Percentiles rank a stretch among this genome's conserved stretches.
phyloP scores from a whole-genome alignment of 2,329 filamentous ascomycete species.

The Paraconiothyrium sp. region DNA sequence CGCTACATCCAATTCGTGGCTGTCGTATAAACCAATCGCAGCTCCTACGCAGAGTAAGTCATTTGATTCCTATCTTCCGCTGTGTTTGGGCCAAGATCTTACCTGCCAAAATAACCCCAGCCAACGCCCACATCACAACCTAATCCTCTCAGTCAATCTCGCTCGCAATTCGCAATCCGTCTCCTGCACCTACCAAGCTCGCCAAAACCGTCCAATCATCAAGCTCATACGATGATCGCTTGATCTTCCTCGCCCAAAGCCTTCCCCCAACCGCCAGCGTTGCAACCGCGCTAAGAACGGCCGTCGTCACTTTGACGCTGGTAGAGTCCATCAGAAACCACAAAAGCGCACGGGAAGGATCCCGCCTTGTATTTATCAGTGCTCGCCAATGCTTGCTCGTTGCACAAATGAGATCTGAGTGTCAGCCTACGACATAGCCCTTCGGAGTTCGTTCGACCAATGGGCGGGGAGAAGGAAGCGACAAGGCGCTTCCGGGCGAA shows the following conservation, averaged over 20 bases:
- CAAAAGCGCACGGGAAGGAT: background rate
- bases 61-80: background rate
- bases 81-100: background rate
- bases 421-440: background rate
- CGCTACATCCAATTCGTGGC: background rate
- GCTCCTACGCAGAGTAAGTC: background rate
- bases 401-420: background rate
- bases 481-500: background rate
- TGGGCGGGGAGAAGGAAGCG: background rate
- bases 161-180: background rate
- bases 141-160: background rate
- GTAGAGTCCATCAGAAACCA: background rate
- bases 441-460: constrained; percentile 3
- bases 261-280: constrained; percentile 9
- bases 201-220: constrained; percentile 16
- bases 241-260: constrained; percentile 9
- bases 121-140: constrained; percentile 12
- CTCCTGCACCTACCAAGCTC: constrained; percentile 7
- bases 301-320: background rate
- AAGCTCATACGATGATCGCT: constrained; percentile 5
- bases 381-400: background rate
- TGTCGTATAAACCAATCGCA: constrained; percentile 2
- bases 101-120: constrained; percentile 7
- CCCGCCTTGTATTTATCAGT: background rate
- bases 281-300: constrained; percentile 4